Conservation (phyloP, 148 eudicot genomes). For the Vaccinium myrtillus region DNA sequence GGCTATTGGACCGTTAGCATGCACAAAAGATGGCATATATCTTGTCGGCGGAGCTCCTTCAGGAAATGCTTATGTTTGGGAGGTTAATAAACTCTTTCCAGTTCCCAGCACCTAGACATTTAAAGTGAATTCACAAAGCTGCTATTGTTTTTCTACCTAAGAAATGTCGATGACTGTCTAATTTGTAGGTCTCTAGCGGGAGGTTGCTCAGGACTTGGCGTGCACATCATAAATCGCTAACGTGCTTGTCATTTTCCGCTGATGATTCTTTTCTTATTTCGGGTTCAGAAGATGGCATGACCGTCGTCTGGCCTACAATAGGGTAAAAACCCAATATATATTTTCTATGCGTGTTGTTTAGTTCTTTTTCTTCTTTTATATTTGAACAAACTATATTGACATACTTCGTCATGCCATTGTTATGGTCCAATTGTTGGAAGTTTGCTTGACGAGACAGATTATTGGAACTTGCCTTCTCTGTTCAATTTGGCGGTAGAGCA, state of each 20-base stretch:
- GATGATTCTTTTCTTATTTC: slow-evolving; percentile 28
- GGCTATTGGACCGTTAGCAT: slow-evolving; percentile 21
- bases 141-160: neutral
- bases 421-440: neutral
- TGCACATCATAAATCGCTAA: slow-evolving; percentile 18
- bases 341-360: neutral
- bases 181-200: slow-evolving; percentile 21
- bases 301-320: slow-evolving; percentile 23
- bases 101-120: neutral
- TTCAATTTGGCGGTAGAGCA: slow-evolving; percentile 15
- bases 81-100: slow-evolving; percentile 17
- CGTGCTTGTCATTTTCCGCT: slow-evolving; percentile 22
- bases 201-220: slow-evolving; percentile 22
- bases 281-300: slow-evolving; percentile 26
- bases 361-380: neutral
- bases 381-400: neutral
- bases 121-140: neutral
- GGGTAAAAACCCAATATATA: neutral
- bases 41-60: slow-evolving; percentile 30
- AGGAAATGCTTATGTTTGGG: slow-evolving; percentile 26
- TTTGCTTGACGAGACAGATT: slow-evolving; percentile 21
- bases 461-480: slow-evolving; percentile 6
- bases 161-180: neutral
- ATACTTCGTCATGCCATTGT: neutral
- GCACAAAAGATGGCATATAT: slow-evolving; percentile 25